A percentile compares a stretch with the other conserved stretches of the same genome.
Evolutionary conservation across 2,329 filamentous ascomycete genomes (phyloP).

Genomic region (Ceratocystis destructans): DNA sequence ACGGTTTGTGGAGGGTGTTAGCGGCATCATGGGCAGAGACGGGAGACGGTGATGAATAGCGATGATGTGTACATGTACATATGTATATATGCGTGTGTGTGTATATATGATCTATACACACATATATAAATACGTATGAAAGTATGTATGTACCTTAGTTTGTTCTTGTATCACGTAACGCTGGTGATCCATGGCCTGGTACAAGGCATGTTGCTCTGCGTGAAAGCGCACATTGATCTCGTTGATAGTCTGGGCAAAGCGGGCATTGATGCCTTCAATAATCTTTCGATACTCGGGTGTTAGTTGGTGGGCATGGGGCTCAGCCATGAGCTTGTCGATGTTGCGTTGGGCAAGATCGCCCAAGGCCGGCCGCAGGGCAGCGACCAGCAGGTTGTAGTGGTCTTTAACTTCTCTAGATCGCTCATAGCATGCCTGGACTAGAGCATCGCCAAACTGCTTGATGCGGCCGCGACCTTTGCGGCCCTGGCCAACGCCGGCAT

Average conservation of each 20-base stretch:
- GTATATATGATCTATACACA: not conserved
- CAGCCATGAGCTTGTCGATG: slow-evolving; percentile 42
- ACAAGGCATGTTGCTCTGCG: slow-evolving; percentile 17
- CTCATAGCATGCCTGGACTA: slow-evolving; percentile 44
- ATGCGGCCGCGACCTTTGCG: slow-evolving; percentile 34
- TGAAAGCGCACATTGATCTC: slow-evolving; percentile 20
- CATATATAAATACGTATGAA: not conserved
- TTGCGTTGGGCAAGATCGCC: slow-evolving; percentile 50
- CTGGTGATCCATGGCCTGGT: slow-evolving; percentile 18
- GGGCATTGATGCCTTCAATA: slow-evolving; percentile 37
- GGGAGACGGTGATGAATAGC: too few relatives aligned
- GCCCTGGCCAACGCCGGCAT: slow-evolving; percentile 18
- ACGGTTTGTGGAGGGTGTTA: too few relatives aligned
- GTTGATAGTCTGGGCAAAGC: slow-evolving; percentile 26
- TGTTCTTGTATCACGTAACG: slow-evolving; percentile 18
- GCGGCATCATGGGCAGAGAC: too few relatives aligned
- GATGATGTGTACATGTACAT: too few relatives aligned
- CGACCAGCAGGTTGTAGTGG: slow-evolving; percentile 47
- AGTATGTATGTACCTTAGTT: slow-evolving; percentile 20
- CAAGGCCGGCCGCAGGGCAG: slow-evolving; percentile 48
- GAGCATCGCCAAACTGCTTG: slow-evolving; percentile 42
- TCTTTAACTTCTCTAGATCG: slow-evolving; percentile 55
- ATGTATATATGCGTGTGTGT: too few relatives aligned
- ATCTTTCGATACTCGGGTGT: slow-evolving; percentile 40
- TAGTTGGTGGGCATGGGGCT: slow-evolving; percentile 39